Conservation (phyloP, 805 yeast species). For the Wickerhamiella kazuoi region DNA sequence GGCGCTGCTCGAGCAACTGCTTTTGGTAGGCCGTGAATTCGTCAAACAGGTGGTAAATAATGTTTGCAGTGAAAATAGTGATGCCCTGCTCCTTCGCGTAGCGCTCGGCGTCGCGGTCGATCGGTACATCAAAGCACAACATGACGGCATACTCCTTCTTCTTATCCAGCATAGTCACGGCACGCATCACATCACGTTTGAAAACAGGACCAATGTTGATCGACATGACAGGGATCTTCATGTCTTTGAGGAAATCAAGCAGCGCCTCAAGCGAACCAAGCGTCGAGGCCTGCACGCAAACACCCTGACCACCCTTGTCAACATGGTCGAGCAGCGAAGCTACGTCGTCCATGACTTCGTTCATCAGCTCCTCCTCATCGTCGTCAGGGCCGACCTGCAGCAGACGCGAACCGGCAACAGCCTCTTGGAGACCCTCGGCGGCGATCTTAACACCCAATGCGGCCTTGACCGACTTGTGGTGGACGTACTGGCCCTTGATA, state of each 20-base stretch:
- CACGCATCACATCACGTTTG: constrained; percentile 97
- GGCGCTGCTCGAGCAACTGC: constrained; percentile 72
- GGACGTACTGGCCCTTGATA: constrained; percentile 89
- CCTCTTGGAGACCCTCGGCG: constrained; percentile 93
- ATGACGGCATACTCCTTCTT: constrained; percentile 93
- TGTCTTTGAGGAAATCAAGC: constrained; percentile 87
- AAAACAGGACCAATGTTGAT: constrained; percentile 96
- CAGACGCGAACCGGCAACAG: constrained; percentile 96
- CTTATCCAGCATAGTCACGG: constrained; percentile 88
- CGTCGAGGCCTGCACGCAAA: constrained; percentile 95
- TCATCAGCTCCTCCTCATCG: constrained; percentile 94
- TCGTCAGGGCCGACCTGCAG: constrained; percentile 92
- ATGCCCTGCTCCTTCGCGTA: constrained; percentile 89
- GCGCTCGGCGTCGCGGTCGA: constrained; percentile 96
- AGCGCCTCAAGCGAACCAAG: constrained; percentile 96
- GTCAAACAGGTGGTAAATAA: constrained; percentile 92
- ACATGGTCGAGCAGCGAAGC: constrained; percentile 89
- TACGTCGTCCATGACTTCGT: constrained; percentile 96
- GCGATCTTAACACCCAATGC: constrained; percentile 98
- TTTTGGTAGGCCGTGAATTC: constrained; percentile 83
- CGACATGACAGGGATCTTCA: constrained; percentile 98
- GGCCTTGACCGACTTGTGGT: constrained; percentile 95
- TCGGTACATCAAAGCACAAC: constrained; percentile 94
- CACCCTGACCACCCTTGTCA: constrained; percentile 92
- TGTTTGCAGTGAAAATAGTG: constrained; percentile 85